Percentiles rank a stretch among this genome's conserved stretches.
Conservation (phyloP, 768 basidiomycete genomes). For the Gloeophyllum trabeum region DNA sequence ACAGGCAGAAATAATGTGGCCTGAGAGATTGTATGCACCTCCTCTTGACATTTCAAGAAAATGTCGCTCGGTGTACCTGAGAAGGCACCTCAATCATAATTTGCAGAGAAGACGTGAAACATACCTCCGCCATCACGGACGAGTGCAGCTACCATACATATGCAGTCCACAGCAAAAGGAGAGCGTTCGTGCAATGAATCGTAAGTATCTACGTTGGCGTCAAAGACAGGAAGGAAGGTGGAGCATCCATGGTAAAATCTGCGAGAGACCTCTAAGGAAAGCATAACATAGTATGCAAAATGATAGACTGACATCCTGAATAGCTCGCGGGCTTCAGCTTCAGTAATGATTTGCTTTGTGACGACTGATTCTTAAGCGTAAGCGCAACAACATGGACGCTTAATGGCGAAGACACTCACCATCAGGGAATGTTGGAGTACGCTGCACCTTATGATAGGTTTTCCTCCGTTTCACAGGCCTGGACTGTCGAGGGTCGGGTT, state of each 20-base stretch:
- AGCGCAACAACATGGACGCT: slow-evolving; percentile 1
- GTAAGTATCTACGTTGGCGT: slow-evolving; percentile 73
- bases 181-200: slow-evolving; percentile 80
- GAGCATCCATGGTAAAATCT: slow-evolving; percentile 94
- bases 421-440: slow-evolving; percentile 63
- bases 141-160: slow-evolving; percentile 88
- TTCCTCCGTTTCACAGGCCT: slow-evolving; percentile 67
- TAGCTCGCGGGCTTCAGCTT: slow-evolving; percentile 75
- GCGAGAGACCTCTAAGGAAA: slow-evolving; percentile 8
- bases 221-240: slow-evolving; percentile 83
- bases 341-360: slow-evolving; percentile 70
- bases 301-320: slow-evolving; percentile 61
- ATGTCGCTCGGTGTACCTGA: slow-evolving; percentile 66
- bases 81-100: neutral
- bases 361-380: slow-evolving; percentile 41
- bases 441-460: slow-evolving; percentile 48
- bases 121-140: slow-evolving; percentile 85
- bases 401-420: slow-evolving; percentile 27
- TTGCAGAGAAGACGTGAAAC: slow-evolving; percentile 9
- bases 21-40: slow-evolving; percentile 77
- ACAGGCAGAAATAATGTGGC: slow-evolving; percentile 85
- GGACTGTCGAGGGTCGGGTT: slow-evolving; percentile 51
- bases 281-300: slow-evolving; percentile 4
- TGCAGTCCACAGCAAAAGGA: slow-evolving; percentile 86
- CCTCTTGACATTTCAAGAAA: slow-evolving; percentile 64